phyloP scores from a whole-genome alignment of 2,329 filamentous ascomycete species.

The Penicillium rolfsii region DNA sequence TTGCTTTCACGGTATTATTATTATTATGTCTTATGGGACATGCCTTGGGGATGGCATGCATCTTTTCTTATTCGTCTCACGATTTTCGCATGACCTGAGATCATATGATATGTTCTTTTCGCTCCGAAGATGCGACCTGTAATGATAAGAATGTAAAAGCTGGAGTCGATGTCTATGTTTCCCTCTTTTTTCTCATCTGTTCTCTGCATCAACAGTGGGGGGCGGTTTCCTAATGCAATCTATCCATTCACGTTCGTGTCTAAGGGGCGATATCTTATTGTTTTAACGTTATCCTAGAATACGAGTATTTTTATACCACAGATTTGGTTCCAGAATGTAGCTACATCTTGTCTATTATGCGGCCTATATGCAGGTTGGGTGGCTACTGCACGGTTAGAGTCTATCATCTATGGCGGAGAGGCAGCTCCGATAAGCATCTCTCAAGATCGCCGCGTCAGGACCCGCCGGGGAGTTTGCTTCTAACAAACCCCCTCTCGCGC shows the following conservation, averaged over 20 bases:
- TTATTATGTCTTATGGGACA: constrained; percentile 30
- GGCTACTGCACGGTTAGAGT: neutral
- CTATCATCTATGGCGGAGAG: neutral
- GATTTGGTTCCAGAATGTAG: neutral
- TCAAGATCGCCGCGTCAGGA: neutral
- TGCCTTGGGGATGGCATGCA: constrained; percentile 32
- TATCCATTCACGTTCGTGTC: constrained; percentile 15
- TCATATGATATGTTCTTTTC: constrained; percentile 31
- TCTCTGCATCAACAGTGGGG: constrained; percentile 28
- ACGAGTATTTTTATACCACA: neutral
- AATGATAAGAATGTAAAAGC: constrained; percentile 46
- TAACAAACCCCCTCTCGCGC: neutral
- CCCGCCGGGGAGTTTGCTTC: constrained; percentile 9
- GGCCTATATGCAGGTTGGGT: neutral
- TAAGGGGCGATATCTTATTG: neutral
- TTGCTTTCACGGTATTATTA: constrained; percentile 26
- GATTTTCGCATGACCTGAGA: constrained; percentile 33
- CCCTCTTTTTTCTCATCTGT: neutral
- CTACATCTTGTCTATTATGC: neutral
- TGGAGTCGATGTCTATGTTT: constrained; percentile 25
- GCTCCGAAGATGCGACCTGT: constrained; percentile 35
- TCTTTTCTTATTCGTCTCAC: constrained; percentile 31
- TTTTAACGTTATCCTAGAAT: neutral
- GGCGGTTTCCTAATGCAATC: constrained; percentile 23
- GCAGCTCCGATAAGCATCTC: constrained; percentile 7